Conservation (phyloP, 2,329 filamentous ascomycete genomes). For the Colletotrichum higginsianum region DNA sequence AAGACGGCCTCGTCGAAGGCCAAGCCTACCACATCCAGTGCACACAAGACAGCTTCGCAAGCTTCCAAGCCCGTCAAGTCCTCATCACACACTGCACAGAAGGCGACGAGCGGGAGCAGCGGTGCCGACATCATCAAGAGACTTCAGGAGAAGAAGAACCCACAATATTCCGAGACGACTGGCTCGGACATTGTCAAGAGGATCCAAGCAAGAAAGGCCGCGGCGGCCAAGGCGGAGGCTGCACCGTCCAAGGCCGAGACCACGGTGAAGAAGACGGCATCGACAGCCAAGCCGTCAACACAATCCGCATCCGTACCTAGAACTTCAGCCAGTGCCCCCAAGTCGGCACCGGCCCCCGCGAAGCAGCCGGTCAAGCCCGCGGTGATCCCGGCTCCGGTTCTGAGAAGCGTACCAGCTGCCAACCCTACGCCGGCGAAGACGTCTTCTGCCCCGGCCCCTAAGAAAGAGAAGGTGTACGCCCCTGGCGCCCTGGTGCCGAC, state of each 20-base stretch:
- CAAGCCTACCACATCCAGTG: neutral
- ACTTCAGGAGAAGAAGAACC: constrained; percentile 22
- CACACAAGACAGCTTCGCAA: constrained; percentile 2
- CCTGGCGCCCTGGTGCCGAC: constrained; percentile 10
- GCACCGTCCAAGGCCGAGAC: neutral
- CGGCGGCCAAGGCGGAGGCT: constrained; percentile 10
- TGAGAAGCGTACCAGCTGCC: constrained; percentile 2
- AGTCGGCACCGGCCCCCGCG: neutral
- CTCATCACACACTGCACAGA: neutral
- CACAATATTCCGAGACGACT: constrained; percentile 9
- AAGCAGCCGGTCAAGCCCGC: constrained; percentile 5
- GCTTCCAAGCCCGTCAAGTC: constrained; percentile 5
- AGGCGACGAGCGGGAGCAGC: neutral
- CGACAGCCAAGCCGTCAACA: neutral
- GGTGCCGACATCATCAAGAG: constrained; percentile 19
- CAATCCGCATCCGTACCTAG: neutral
- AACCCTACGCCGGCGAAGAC: neutral
- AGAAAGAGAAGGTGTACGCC: constrained; percentile 19
- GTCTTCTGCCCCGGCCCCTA: neutral
- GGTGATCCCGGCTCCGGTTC: neutral
- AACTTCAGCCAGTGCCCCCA: constrained; percentile 5
- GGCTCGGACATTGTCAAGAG: constrained; percentile 31
- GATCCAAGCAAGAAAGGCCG: constrained; percentile 26
- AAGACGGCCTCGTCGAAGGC: neutral
- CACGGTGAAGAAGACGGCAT: neutral